These are phyloP conservation scores for Pelargonium myrrhifolium DNA, from an alignment of 441 rosid species.

Conservation along the genomic window DNA sequence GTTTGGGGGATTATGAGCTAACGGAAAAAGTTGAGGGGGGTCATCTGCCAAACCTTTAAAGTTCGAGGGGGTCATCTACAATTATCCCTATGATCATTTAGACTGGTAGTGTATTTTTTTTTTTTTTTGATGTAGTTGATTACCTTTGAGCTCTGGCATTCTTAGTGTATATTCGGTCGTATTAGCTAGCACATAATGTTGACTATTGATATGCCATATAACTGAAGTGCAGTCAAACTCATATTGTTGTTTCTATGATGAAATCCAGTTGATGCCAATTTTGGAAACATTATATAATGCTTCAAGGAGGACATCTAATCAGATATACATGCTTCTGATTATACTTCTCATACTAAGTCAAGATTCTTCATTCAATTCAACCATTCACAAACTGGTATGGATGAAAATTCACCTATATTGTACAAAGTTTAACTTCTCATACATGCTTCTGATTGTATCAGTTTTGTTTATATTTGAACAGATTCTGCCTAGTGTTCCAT, in stretches of 20 bases:
- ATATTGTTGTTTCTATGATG: conserved; percentile 21
- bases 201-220: conserved; percentile 10
- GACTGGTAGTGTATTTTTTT: too few species aligned
- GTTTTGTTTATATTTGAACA: conserved; percentile 25
- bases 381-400: conserved; percentile 88
- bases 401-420: conserved; percentile 3
- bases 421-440: conserved; percentile 8
- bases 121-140: not conserved
- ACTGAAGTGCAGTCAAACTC: conserved; percentile 10
- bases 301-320: conserved; percentile 87
- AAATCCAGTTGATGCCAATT: conserved; percentile 78
- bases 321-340: conserved; percentile 93
- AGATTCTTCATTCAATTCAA: conserved; percentile 90
- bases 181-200: conserved; percentile 12
- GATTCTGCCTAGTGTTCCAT: conserved; percentile 82
- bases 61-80: too few species aligned
- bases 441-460: conserved; percentile 11
- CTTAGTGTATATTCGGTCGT: conserved; percentile 2
- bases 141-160: not conserved
- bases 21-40: too few species aligned
- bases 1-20: too few species aligned
- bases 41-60: too few species aligned
- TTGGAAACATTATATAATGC: conserved; percentile 84
- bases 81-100: too few species aligned
- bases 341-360: conserved; percentile 97